These are phyloP conservation scores for Komagataella pastoris DNA, from an alignment of 805 yeast species.

Conservation along the genomic window DNA sequence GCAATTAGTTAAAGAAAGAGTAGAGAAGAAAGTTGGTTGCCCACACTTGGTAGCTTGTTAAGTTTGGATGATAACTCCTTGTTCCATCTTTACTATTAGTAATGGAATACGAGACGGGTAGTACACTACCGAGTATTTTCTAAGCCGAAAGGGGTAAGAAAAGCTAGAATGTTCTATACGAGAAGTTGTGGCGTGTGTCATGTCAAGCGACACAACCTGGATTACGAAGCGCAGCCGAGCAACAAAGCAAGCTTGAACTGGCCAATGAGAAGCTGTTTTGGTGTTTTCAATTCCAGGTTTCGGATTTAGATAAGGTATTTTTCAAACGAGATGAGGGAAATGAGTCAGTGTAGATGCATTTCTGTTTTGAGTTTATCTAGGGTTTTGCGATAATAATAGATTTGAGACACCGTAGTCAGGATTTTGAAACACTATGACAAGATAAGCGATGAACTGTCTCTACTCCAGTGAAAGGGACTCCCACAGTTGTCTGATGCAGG, in stretches of 20 bases:
- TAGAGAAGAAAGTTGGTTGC: neutral
- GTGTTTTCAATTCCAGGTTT: neutral
- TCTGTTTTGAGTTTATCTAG: neutral
- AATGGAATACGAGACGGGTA: neutral
- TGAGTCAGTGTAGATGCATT: neutral
- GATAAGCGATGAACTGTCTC: too few relatives aligned
- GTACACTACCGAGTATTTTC: neutral
- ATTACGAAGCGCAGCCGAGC: neutral
- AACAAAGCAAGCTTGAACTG: neutral
- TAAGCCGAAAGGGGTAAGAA: neutral
- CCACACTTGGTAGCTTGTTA: neutral
- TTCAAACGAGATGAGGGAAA: neutral
- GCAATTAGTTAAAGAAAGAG: neutral
- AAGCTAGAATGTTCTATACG: neutral
- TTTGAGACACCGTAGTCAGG: neutral
- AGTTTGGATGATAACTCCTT: neutral
- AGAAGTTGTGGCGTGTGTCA: neutral
- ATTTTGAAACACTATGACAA: neutral
- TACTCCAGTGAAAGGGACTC: too few relatives aligned
- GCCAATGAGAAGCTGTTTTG: neutral
- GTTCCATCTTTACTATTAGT: neutral
- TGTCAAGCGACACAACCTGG: neutral
- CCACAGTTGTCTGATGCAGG: too few relatives aligned
- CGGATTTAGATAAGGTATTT: neutral
- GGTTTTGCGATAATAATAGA: neutral